Evolutionary conservation across 495 filamentous ascomycete genomes (phyloP), one percentile per base, ranked within the genome.

Genomic region (Penicillium psychrofluorescens): DNA sequence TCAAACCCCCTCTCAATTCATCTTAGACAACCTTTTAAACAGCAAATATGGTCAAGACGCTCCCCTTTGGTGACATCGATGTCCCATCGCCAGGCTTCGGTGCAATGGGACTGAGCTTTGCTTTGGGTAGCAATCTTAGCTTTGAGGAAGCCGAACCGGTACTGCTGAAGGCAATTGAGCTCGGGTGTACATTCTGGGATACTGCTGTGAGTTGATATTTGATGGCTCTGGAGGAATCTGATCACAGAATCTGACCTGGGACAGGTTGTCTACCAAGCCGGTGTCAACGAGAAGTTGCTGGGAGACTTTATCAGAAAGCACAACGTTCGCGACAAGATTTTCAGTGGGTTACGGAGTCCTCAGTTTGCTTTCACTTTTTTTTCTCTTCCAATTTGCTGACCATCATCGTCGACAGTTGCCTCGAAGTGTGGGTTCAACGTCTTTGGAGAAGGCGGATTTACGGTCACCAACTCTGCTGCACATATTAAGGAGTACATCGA

Each of bases 101-200:
- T 29, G 70, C 70, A 22, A 74, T 74, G 68, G 70, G 70, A 4
- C 45, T 74, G 15, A 74, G 59, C 48, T 64, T 61, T 45, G 63
- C 56, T 6, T 28, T 74, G 48, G 72, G 72, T 8, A 59, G 29
- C 29, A 66, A 69, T 36, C 50, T 75, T 3, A 66, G 42, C 31
- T 49, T 63, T 6, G 68, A 76, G 41, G 45, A 76, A 49, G 68
- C 72, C 8, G 72, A 76, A 36, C 72, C 72, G 16, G 71, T 76
- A 0, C 51, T 76, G 1, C 44, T 72, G 34, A 74, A 73, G 45
- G 72, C 71, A 1, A 66, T 76, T 44, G 71, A 76, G 39, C 43
- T 76, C 7, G 71, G 71, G 8, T 76, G 71, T 38, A 75, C 69
- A 4, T 76, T 76, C 51, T 76, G 72, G 72, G 72, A 76, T 44